A percentile compares a stretch with the other conserved stretches of the same genome.
Conservation (phyloP, 1,139 yeast species). For the Scheffersomyces titani region DNA sequence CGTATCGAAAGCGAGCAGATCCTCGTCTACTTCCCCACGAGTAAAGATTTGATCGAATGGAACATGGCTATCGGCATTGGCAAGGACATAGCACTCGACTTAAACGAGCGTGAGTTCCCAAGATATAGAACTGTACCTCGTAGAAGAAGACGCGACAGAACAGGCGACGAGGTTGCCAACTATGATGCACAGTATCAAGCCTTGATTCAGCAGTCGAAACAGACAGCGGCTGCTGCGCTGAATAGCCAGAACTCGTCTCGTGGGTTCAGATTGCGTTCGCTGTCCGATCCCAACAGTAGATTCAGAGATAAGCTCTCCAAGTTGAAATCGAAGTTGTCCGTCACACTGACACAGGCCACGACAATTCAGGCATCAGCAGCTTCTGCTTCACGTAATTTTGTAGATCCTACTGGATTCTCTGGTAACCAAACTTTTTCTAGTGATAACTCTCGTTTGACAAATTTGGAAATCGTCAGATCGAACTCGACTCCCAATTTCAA, state of each 20-base stretch:
- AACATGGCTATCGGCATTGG: constrained; percentile 60
- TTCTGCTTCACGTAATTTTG: neutral
- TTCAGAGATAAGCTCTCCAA: constrained; percentile 23
- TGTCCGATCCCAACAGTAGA: constrained; percentile 13
- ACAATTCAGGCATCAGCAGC: neutral
- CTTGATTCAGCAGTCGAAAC: neutral
- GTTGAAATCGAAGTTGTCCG: constrained; percentile 16
- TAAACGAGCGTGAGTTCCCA: constrained; percentile 61
- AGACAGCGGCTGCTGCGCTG: neutral
- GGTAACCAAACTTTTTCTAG: neutral
- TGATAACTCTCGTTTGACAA: constrained; percentile 4
- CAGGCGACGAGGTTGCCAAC: neutral
- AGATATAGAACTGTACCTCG: constrained; percentile 74
- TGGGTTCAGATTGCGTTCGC: constrained; percentile 14
- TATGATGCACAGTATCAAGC: neutral
- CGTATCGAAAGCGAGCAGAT: constrained; percentile 72
- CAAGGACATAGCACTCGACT: constrained; percentile 64
- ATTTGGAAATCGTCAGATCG: constrained; percentile 8
- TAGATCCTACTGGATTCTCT: neutral
- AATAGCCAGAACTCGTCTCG: neutral
- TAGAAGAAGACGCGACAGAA: constrained; percentile 47
- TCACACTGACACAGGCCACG: neutral
- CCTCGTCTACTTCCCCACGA: constrained; percentile 52
- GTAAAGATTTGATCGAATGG: constrained; percentile 68
- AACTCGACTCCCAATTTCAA: constrained; percentile 8